Evolutionary conservation across 2,329 filamentous ascomycete species (phyloP), one percentile per base, ranked within the genome.

Genomic region (Stagonosporopsis cucurbitacearum): DNA sequence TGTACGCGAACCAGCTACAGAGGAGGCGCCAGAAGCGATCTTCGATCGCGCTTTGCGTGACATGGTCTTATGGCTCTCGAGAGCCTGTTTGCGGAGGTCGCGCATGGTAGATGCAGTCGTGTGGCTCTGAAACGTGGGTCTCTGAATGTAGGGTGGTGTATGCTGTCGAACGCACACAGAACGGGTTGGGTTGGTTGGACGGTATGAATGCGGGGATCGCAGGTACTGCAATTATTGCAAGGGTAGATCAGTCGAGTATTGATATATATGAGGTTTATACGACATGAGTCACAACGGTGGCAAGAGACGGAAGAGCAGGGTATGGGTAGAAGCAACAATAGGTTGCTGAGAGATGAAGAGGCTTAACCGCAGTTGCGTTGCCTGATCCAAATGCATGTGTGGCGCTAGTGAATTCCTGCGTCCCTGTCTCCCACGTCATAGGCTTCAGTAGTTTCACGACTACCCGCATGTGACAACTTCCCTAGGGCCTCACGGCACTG

Each of bases 31-130:
- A 15, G 85, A 86, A 39, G 78, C 79, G 54, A 81, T 80, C 56
- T 80, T 80, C 20, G 84, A 83, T 58, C 81, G 82, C 20, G 87
- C 86, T 74, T 91, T 91, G 67, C 82, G 83, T 42, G 89, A 91
- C 30, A 86, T 77, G 15, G 88, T 92, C 79, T 92, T 92, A 71
- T 85, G 84, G 77, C 85, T 87, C 76, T 88, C 87, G 55, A 91
- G 84, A 46, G 86, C 88, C 75, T 89, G 88, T 70, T 89, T 87
- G 65, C 87, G 76, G 43, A 82, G 75, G 51, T 88, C 86, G 69
- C 83, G 85, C 86, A 89, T 89, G 41, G 49, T 67, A 59, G 17
- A 47, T 11, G 7, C 32, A 2, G 13, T 22, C 36, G 4, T 20
- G 9, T 22, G 22, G 28, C 17, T 41, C 2, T 20, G 23, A 22